These are phyloP conservation scores for Pezicula neosporulosa DNA, from an alignment of 2,329 filamentous ascomycete genomes.

Conservation along the genomic window DNA sequence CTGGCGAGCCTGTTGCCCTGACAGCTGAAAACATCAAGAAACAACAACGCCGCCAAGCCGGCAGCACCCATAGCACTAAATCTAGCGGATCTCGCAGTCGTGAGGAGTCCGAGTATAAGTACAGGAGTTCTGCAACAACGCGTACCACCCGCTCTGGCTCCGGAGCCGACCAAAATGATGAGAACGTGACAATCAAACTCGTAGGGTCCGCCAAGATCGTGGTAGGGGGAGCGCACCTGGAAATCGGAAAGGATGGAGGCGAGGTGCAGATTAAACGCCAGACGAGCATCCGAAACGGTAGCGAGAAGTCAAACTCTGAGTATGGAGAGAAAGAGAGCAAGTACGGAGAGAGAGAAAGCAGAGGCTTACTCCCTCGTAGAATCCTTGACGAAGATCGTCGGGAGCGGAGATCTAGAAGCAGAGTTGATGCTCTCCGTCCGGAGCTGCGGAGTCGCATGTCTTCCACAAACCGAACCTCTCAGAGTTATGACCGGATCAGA, in stretches of 20 bases:
- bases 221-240: conserved; percentile 54
- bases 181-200: conserved; percentile 60
- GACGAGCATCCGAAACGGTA: conserved; percentile 36
- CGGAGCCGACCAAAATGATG: conserved; percentile 42
- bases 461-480: too few relatives aligned
- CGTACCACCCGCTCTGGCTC: conserved; percentile 47
- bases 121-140: conserved; percentile 57
- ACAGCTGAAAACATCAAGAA: conserved; percentile 49
- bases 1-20: conserved; percentile 42
- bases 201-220: conserved; percentile 53
- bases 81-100: conserved; percentile 50
- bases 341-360: conserved; percentile 18
- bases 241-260: conserved; percentile 50
- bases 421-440: too few relatives aligned
- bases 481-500: too few relatives aligned
- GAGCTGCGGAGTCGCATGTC: too few relatives aligned
- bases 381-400: too few relatives aligned
- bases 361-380: background rate
- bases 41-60: conserved; percentile 42
- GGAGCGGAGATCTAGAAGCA: too few relatives aligned
- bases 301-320: conserved; percentile 45
- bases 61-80: conserved; percentile 51
- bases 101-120: conserved; percentile 62
- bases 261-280: conserved; percentile 53
- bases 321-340: conserved; percentile 18